These are phyloP conservation scores for Diplosphaera chodatii DNA, from an alignment of 139 green algal species.

Conservation along the genomic window DNA sequence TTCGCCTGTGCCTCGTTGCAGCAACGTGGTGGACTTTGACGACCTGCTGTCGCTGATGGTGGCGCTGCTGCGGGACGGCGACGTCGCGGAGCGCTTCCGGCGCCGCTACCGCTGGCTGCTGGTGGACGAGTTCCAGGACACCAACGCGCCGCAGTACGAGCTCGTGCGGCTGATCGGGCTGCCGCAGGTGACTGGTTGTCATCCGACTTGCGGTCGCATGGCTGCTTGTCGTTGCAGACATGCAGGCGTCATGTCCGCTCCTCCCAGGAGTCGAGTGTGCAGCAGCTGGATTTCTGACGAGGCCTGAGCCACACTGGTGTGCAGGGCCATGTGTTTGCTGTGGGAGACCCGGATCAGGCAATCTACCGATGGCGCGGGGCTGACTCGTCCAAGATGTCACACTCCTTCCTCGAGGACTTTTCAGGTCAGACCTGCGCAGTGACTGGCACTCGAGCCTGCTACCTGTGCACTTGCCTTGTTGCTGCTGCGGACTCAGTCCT, in stretches of 20 bases:
- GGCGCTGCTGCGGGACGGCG: conserved; percentile 13
- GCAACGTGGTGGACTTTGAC: conserved; percentile 22
- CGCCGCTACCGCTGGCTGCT: conserved; percentile 26
- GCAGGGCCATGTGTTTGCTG: conserved; percentile 55
- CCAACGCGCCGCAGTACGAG: conserved; percentile 57
- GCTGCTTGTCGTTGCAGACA: no score
- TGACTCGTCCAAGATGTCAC: conserved; percentile 36
- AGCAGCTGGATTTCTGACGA: no score
- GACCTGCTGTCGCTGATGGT: conserved; percentile 34
- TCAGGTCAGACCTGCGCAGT: conserved; percentile 1
- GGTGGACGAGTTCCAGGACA: conserved; percentile 71
- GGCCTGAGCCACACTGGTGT: neutral
- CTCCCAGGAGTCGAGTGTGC: no score
- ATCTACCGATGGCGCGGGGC: conserved; percentile 74
- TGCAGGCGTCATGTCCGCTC: no score
- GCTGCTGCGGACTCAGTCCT: no score
- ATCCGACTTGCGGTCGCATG: no score
- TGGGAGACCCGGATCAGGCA: conserved; percentile 76
- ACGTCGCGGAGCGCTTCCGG: neutral
- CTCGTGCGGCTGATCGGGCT: conserved; percentile 39
- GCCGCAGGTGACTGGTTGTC: neutral
- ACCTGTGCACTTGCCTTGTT: no score
- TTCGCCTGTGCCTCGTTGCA: no score
- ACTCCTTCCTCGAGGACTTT: conserved; percentile 30
- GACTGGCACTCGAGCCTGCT: no score